phyloP scores from a whole-genome alignment of 208 protist genomes.

The Leishmania turanica region DNA sequence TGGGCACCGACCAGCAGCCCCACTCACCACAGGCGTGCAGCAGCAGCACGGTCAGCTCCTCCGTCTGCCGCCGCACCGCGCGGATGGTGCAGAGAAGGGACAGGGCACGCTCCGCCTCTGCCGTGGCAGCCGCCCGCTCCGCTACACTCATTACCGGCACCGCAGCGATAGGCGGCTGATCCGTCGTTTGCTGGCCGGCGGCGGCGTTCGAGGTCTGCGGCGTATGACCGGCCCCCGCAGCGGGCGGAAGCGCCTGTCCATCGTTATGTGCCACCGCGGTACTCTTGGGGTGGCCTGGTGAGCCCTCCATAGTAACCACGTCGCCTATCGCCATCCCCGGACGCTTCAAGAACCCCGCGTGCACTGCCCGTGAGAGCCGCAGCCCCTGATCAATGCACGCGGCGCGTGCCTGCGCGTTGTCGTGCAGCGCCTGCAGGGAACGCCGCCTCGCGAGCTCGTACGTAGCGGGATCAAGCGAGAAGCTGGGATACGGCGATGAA shows the following conservation, averaged over 20 bases:
- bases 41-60: conserved; percentile 50
- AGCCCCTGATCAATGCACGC: conserved; percentile 4
- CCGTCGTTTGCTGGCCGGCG: neutral
- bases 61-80: conserved; percentile 52
- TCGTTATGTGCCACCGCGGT: neutral
- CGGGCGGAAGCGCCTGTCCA: neutral
- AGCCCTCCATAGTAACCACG: neutral
- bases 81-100: conserved; percentile 46
- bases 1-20: conserved; percentile 40
- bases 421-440: conserved; percentile 16
- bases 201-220: neutral
- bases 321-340: neutral
- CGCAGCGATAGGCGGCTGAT: neutral
- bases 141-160: neutral
- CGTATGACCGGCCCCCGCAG: neutral
- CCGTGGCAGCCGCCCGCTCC: neutral
- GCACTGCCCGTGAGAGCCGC: conserved; percentile 15
- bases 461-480: neutral
- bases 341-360: conserved; percentile 4
- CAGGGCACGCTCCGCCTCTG: conserved; percentile 39
- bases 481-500: neutral
- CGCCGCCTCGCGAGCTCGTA: conserved; percentile 17
- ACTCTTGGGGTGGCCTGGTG: neutral
- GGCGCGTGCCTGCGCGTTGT: conserved; percentile 24
- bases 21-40: conserved; percentile 59